Base-by-base conservation (phyloP, 495 filamentous ascomycete genomes). In the Sporormia fimetaria region DNA sequence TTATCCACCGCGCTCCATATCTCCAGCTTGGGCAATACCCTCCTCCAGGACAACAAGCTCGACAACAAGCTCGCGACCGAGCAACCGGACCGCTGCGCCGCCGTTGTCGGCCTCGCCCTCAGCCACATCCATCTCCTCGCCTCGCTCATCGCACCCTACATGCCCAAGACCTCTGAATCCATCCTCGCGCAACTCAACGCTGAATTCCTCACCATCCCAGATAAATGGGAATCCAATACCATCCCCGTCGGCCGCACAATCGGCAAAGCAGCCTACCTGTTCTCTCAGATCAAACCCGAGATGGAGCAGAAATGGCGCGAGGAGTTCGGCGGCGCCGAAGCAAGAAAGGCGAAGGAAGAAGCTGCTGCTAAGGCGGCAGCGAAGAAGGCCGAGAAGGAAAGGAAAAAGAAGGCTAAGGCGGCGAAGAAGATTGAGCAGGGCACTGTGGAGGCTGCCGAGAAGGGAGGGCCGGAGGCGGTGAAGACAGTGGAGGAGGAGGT, bases 301-400 rank as follows among this genome's bases (percentile, higher is more conserved):
- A 88, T 85, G 65, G 80, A 78, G 14, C 69, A 78, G 16, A 77
- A 84, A 56, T 96, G 88, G 88, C 74, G 77, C 37, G 73, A 77
- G 25, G 64, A 67, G 52, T 96, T 81, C 57, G 87, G 88, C 23
- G 85, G 85, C 21, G 78, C 82, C 54, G 78, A 74, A 39, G 65
- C 74, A 37, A 52, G 68, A 21, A 59, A 68, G 44, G 69, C 69
- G 55, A 74, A 83, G 57, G 81, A 79, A 39, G 75, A 83, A 33
- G 77, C 78, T 10, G 60, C 52, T 26, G 57, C 50, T 15, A 60
- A 66, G 33, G 67, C 66, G 6, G 66, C 66, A 0, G 68, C 67
- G 41, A 74, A 71, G 57, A 71, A 68, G 21, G 69, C 67, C 6
- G 65, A 63, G 25, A 75, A 74, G 63, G 68, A 70, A 14, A 64